phyloP scores from a whole-genome alignment of 768 basidiomycete genomes.

The Auriscalpium microsporum region DNA sequence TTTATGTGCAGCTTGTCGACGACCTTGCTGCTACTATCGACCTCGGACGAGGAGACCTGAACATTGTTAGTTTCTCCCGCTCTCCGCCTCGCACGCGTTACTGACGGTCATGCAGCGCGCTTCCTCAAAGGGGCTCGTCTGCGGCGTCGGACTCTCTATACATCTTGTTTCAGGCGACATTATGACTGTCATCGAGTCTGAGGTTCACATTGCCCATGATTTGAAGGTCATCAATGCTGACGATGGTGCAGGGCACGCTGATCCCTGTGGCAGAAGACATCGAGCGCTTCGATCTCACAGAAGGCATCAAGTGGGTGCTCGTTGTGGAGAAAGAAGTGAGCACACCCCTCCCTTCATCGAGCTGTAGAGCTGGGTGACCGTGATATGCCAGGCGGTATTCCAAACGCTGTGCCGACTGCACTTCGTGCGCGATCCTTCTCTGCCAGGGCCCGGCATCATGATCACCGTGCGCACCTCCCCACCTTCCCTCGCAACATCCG shows the following conservation, averaged over 20 bases:
- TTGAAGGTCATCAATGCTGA: neutral
- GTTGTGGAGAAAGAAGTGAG: slow-evolving; percentile 90
- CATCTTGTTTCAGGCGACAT: slow-evolving; percentile 46
- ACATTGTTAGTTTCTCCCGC: slow-evolving; percentile 48
- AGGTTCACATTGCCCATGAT: slow-evolving; percentile 32
- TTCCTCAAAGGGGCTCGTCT: slow-evolving; percentile 81
- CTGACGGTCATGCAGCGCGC: slow-evolving; percentile 50
- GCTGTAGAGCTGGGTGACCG: neutral
- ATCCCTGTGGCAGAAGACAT: slow-evolving; percentile 77
- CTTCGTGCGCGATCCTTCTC: slow-evolving; percentile 38
- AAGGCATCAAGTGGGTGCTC: slow-evolving; percentile 64
- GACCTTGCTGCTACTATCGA: slow-evolving; percentile 80
- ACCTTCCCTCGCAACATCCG: neutral
- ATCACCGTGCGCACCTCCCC: slow-evolving; percentile 49
- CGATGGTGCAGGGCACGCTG: slow-evolving; percentile 47
- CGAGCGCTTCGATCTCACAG: slow-evolving; percentile 44
- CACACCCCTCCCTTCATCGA: neutral
- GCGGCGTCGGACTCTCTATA: slow-evolving; percentile 55
- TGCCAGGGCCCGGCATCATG: slow-evolving; percentile 62
- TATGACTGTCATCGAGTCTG: slow-evolving; percentile 44
- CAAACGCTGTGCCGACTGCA: slow-evolving; percentile 64
- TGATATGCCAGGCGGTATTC: slow-evolving; percentile 74
- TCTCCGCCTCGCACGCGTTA: slow-evolving; percentile 1
- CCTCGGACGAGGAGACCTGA: slow-evolving; percentile 65
- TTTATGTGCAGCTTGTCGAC: slow-evolving; percentile 60